Conservation (phyloP, 768 basidiomycete genomes). For the Strobilomyces echinocephalus region DNA sequence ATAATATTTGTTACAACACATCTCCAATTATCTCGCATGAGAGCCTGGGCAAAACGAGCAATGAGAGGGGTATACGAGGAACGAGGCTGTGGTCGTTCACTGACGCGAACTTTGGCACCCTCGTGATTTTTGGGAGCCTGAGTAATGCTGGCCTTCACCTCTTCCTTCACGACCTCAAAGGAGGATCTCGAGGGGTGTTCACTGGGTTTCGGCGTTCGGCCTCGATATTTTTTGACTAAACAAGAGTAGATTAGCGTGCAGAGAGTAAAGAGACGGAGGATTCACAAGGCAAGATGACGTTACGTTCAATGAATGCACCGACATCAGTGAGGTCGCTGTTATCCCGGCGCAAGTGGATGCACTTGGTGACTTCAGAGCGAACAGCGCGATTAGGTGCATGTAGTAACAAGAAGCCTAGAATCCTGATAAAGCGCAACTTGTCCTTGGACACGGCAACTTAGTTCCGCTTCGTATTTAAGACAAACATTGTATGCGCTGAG, state of each 20-base stretch:
- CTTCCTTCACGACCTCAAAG: constrained; percentile 8
- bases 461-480: background rate
- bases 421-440: background rate
- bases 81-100: background rate
- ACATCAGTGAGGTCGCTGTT: background rate
- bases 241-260: background rate
- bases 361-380: constrained; percentile 1
- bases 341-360: constrained; percentile 1
- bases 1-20: constrained; percentile 30
- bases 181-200: constrained; percentile 14
- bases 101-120: constrained; percentile 2
- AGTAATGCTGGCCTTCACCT: background rate
- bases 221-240: constrained; percentile 14
- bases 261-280: background rate
- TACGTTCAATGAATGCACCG: constrained; percentile 3
- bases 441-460: background rate
- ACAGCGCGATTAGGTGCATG: background rate
- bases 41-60: constrained; percentile 24
- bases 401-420: constrained; percentile 6
- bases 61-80: background rate
- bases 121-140: background rate
- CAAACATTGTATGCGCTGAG: too few species aligned
- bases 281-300: constrained; percentile 4
- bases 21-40: constrained; percentile 33
- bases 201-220: constrained; percentile 18